A percentile compares a stretch with the other conserved stretches of the same genome.
These are phyloP conservation scores for Paramyrothecium roridum DNA, from an alignment of 2,329 filamentous ascomycete species.

Conservation along the genomic window DNA sequence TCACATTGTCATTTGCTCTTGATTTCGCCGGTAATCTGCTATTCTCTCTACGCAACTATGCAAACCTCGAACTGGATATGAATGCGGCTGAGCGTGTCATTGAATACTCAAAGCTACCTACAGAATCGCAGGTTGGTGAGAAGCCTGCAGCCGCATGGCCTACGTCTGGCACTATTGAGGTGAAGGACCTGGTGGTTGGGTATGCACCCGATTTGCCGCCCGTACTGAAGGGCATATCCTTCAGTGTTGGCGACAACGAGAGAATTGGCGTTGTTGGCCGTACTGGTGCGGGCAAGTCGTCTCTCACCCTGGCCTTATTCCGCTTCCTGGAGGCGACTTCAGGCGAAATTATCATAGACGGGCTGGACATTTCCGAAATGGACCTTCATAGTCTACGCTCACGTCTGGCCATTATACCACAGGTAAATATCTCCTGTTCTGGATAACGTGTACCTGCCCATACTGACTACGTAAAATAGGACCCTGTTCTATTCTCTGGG, in stretches of 20 bases:
- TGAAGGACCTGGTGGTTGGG: slow-evolving; percentile 67
- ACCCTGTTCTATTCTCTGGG: slow-evolving; percentile 78
- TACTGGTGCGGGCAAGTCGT: slow-evolving; percentile 76
- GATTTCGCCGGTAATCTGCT: slow-evolving; percentile 64
- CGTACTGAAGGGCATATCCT: slow-evolving; percentile 67
- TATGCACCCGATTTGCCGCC: slow-evolving; percentile 71
- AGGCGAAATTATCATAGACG: slow-evolving; percentile 68
- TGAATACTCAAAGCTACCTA: slow-evolving; percentile 69
- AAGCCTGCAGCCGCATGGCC: slow-evolving; percentile 72
- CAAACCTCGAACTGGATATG: slow-evolving; percentile 73
- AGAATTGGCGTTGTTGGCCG: slow-evolving; percentile 74
- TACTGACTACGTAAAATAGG: slow-evolving; percentile 36
- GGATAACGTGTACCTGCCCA: background rate
- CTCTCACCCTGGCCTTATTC: slow-evolving; percentile 72
- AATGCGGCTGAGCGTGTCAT: slow-evolving; percentile 74
- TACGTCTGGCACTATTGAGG: slow-evolving; percentile 66
- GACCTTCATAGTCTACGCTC: slow-evolving; percentile 67
- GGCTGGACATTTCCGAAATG: slow-evolving; percentile 70
- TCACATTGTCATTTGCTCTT: slow-evolving; percentile 70
- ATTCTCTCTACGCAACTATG: slow-evolving; percentile 65
- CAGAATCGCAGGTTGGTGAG: slow-evolving; percentile 60
- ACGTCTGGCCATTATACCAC: slow-evolving; percentile 77
- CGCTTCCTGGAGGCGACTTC: slow-evolving; percentile 69
- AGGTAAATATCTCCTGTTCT: slow-evolving; percentile 24
- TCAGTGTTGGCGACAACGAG: slow-evolving; percentile 64